phyloP scores from a whole-genome alignment of 768 basidiomycete genomes.

The Boletus tomentosulus region DNA sequence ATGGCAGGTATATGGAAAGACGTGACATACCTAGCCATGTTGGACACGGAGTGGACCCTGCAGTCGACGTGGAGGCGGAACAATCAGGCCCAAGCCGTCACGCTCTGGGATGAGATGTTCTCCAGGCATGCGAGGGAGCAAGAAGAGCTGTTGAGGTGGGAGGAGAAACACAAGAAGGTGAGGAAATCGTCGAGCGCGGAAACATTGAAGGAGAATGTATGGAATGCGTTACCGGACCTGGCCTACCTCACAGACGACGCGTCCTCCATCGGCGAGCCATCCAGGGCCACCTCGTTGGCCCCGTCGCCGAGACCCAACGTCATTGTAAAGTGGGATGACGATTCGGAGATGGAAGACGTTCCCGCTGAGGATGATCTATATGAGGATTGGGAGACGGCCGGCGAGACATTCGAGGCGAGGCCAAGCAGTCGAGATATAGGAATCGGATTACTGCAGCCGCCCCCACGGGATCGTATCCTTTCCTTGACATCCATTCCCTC shows the following conservation, averaged over 20 bases:
- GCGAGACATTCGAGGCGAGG: neutral
- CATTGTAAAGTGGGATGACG: conserved; percentile 12
- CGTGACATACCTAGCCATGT: conserved; percentile 53
- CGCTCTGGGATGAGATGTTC: conserved; percentile 63
- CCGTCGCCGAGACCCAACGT: conserved; percentile 18
- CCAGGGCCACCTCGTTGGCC: conserved; percentile 14
- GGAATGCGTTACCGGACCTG: conserved; percentile 3
- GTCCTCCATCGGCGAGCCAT: conserved; percentile 16
- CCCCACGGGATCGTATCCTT: conserved; percentile 5
- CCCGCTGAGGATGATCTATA: neutral
- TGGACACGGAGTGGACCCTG: conserved; percentile 59
- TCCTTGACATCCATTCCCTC: conserved; percentile 31
- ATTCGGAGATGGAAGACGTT: conserved; percentile 9
- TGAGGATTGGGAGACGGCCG: neutral
- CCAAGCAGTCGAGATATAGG: neutral
- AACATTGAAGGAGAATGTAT: conserved; percentile 32
- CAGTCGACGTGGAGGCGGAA: conserved; percentile 22
- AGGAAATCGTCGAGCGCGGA: conserved; percentile 40
- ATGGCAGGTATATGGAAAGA: conserved; percentile 50
- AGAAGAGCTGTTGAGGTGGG: conserved; percentile 52
- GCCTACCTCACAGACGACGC: conserved; percentile 16
- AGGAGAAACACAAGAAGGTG: conserved; percentile 31
- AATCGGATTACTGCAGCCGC: conserved; percentile 1
- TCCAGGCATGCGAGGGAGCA: conserved; percentile 53
- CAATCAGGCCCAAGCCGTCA: conserved; percentile 21